These are phyloP conservation scores for Penicillium verhagenii DNA, from an alignment of 495 filamentous ascomycete genomes.

Conservation along the genomic window DNA sequence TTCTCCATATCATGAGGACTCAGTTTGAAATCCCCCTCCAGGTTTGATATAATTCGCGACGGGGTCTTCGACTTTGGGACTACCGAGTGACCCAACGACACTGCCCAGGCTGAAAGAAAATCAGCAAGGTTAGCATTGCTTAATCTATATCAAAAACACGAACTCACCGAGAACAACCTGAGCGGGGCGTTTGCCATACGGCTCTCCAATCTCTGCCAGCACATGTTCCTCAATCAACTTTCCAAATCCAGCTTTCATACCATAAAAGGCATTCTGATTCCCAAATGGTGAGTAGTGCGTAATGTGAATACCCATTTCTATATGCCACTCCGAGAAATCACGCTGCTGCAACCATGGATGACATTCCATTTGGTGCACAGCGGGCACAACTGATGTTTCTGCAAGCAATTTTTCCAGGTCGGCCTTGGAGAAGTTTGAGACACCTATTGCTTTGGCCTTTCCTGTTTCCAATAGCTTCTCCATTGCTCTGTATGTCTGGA, in stretches of 20 bases:
- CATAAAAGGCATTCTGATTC: constrained; percentile 67
- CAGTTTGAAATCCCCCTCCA: constrained; percentile 61
- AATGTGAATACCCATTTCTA: constrained; percentile 56
- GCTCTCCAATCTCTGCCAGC: constrained; percentile 59
- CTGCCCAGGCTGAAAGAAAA: constrained; percentile 61
- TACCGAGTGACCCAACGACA: constrained; percentile 60
- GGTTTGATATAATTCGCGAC: constrained; percentile 52
- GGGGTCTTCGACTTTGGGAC: constrained; percentile 66
- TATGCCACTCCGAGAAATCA: constrained; percentile 55
- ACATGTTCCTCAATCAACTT: constrained; percentile 62
- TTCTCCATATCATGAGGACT: constrained; percentile 49
- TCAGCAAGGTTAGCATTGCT: background rate
- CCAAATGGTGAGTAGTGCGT: constrained; percentile 69
- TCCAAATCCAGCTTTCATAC: constrained; percentile 42
- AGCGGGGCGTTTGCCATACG: constrained; percentile 59
- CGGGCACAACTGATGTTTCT: constrained; percentile 57
- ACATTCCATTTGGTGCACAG: constrained; percentile 64
- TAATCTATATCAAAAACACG: background rate
- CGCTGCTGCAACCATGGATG: constrained; percentile 64
- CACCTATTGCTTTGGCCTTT: constrained; percentile 63
- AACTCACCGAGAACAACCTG: constrained; percentile 60
- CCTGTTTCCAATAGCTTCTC: constrained; percentile 56
- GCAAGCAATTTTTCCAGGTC: constrained; percentile 69
- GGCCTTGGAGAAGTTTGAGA: constrained; percentile 67
- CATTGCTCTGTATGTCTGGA: constrained; percentile 62